Conservation (phyloP, 176 grass and related monocot genomes). For the Chloris gayana region DNA sequence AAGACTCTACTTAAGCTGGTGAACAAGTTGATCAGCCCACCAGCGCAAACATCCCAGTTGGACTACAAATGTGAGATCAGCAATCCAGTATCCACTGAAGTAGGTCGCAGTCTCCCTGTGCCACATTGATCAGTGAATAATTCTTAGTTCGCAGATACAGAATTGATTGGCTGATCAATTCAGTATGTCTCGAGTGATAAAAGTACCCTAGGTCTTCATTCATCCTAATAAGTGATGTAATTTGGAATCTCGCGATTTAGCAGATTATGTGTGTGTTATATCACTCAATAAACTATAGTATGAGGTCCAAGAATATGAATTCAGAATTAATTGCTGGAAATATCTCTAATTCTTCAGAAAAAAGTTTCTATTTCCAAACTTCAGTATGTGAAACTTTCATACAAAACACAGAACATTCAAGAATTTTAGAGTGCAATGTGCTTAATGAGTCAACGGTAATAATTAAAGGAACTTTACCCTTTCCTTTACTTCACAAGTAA, state of each 20-base stretch:
- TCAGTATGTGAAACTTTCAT: conserved; percentile 13
- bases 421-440: too few species aligned
- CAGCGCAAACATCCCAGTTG: conserved; percentile 29
- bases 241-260: conserved; percentile 5
- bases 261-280: neutral
- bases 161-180: conserved; percentile 22
- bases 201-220: conserved; percentile 22
- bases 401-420: too few species aligned
- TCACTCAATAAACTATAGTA: conserved; percentile 19
- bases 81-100: conserved; percentile 51
- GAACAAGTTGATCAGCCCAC: conserved; percentile 41
- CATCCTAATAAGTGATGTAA: conserved; percentile 24
- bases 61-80: conserved; percentile 63
- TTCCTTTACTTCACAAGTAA: neutral
- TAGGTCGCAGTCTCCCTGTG: conserved; percentile 43
- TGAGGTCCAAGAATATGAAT: conserved; percentile 21
- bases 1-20: conserved; percentile 56
- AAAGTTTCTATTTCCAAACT: conserved; percentile 4
- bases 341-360: conserved; percentile 25
- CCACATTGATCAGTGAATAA: conserved; percentile 49
- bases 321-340: neutral
- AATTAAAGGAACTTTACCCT: conserved; percentile 2
- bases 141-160: conserved; percentile 28
- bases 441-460: too few species aligned
- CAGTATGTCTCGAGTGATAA: conserved; percentile 4